phyloP scores from a whole-genome alignment of 2,329 filamentous ascomycete genomes.

The Botryotinia convoluta region DNA sequence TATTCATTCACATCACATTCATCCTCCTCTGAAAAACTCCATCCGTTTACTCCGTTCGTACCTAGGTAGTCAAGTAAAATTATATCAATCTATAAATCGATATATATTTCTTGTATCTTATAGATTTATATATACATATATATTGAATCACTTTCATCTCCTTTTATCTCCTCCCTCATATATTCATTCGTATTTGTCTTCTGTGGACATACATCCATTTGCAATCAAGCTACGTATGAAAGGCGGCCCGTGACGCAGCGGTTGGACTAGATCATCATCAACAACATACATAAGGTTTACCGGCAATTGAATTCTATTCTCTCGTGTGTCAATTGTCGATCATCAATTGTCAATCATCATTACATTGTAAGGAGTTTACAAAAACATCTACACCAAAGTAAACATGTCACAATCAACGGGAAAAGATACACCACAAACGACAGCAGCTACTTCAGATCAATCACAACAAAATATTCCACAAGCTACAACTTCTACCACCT shows the following conservation, averaged over 20 bases:
- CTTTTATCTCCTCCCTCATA: not conserved
- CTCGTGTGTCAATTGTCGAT: not conserved
- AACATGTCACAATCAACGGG: not conserved
- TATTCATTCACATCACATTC: not conserved
- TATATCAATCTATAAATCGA: not conserved
- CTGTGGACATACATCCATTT: not conserved
- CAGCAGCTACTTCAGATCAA: not conserved
- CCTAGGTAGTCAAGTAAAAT: not conserved
- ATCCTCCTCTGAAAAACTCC: not conserved
- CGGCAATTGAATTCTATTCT: not conserved
- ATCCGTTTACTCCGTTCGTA: not conserved
- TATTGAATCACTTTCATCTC: not conserved
- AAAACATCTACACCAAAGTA: not conserved
- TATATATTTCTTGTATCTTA: not conserved
- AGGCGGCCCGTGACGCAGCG: not conserved
- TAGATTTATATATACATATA: not conserved
- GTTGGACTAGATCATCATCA: not conserved
- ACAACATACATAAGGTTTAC: not conserved
- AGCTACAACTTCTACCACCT: not conserved
- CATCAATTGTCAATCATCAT: not conserved
- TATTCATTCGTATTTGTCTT: not conserved
- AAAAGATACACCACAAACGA: not conserved
- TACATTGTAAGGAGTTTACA: not conserved
- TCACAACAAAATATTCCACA: not conserved
- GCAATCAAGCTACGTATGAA: not conserved